Conservation (phyloP, 2,329 filamentous ascomycete genomes). For the Polytolypa hystricis region DNA sequence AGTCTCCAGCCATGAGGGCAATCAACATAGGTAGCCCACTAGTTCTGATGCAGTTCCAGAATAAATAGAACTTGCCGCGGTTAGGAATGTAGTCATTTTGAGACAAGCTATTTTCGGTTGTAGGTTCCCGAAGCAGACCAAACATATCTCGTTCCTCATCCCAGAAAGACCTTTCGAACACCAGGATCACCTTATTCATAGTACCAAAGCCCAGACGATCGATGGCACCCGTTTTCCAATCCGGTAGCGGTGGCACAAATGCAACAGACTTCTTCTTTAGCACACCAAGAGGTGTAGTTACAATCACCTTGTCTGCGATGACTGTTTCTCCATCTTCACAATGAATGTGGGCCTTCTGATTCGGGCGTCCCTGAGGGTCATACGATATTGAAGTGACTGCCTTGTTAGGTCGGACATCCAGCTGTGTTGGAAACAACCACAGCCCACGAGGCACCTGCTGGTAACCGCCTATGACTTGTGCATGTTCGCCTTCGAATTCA, state of each 20-base stretch:
- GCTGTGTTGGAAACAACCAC: constrained; percentile 60
- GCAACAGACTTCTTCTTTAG: constrained; percentile 69
- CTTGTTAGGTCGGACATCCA: constrained; percentile 66
- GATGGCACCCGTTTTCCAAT: constrained; percentile 74
- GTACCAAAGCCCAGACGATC: constrained; percentile 80
- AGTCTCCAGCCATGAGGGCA: constrained; percentile 90
- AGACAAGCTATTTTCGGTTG: constrained; percentile 56
- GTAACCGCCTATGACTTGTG: constrained; percentile 87
- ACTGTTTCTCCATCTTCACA: constrained; percentile 68
- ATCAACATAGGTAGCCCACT: constrained; percentile 79
- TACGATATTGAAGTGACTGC: constrained; percentile 65
- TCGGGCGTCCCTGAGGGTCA: constrained; percentile 28
- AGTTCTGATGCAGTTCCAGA: constrained; percentile 90
- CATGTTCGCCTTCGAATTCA: constrained; percentile 91
- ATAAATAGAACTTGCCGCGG: constrained; percentile 90
- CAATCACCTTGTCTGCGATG: constrained; percentile 81
- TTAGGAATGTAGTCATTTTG: constrained; percentile 68
- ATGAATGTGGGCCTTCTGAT: constrained; percentile 49
- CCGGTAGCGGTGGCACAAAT: constrained; percentile 85
- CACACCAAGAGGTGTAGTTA: constrained; percentile 82
- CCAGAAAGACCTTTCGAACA: constrained; percentile 88
- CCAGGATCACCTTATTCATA: constrained; percentile 87
- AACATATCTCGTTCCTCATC: constrained; percentile 85
- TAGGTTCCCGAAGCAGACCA: constrained; percentile 70
- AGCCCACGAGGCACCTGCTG: constrained; percentile 85